phyloP scores from a whole-genome alignment of 768 basidiomycete species.

The Lentinus tigrinus region DNA sequence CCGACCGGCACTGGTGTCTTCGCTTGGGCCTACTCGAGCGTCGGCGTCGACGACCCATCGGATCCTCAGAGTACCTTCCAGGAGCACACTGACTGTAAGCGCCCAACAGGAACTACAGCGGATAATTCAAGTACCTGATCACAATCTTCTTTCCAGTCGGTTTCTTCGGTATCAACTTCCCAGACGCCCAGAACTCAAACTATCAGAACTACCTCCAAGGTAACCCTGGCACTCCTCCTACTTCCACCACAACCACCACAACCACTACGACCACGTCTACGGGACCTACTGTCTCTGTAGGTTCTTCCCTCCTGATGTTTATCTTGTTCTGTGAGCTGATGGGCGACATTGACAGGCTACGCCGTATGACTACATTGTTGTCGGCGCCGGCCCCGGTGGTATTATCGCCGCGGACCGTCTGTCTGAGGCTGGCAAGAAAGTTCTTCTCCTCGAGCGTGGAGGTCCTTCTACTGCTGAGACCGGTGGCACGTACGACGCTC shows the following conservation, averaged over 20 bases:
- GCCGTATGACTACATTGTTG: conserved; percentile 51
- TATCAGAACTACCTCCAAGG: conserved; percentile 54
- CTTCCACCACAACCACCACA: conserved; percentile 32
- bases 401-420: conserved; percentile 58
- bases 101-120: background rate
- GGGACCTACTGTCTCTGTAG: conserved; percentile 34
- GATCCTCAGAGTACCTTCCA: conserved; percentile 50
- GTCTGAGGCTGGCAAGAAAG: conserved; percentile 61
- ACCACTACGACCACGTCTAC: conserved; percentile 34
- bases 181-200: conserved; percentile 42
- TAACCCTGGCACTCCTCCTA: conserved; percentile 34
- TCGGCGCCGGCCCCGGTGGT: conserved; percentile 60
- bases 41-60: conserved; percentile 47
- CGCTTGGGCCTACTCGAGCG: conserved; percentile 50
- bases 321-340: too few species aligned
- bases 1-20: conserved; percentile 37
- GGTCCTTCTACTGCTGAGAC: conserved; percentile 60
- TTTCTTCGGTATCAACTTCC: conserved; percentile 54
- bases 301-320: too few species aligned
- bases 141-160: conserved; percentile 40
- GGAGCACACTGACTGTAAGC: conserved; percentile 60
- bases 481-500: conserved; percentile 54
- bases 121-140: background rate
- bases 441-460: conserved; percentile 61
- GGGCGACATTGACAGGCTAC: too few species aligned